Percentiles rank a stretch among this genome's conserved stretches.
Evolutionary conservation across 2,329 filamentous ascomycete species (phyloP).

Genomic region (Diaporthe batatas): DNA sequence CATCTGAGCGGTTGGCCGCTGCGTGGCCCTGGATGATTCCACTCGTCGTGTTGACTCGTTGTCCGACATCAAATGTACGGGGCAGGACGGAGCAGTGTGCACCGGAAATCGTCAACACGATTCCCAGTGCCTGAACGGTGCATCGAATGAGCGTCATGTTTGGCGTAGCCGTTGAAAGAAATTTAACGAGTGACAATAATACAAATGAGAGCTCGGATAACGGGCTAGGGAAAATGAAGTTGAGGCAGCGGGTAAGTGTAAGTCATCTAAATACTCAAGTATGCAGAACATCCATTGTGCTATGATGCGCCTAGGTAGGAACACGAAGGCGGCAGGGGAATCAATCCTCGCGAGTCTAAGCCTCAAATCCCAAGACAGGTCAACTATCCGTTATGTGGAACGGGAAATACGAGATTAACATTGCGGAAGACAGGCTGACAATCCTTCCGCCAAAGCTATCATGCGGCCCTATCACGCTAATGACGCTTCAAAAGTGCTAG

Average conservation of each 20-base stretch:
- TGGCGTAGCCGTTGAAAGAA: neutral
- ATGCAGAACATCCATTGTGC: neutral
- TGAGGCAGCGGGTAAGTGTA: neutral
- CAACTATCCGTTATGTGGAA: neutral
- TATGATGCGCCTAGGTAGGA: too few species aligned
- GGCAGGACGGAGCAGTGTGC: neutral
- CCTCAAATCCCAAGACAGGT: neutral
- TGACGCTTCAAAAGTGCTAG: neutral
- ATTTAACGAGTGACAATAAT: neutral
- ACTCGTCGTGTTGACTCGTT: slow-evolving; percentile 18
- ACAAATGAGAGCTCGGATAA: neutral
- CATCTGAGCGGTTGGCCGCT: slow-evolving; percentile 1
- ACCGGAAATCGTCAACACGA: neutral
- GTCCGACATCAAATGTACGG: neutral
- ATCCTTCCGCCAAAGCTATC: slow-evolving; percentile 12
- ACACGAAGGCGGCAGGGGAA: neutral
- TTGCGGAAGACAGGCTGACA: slow-evolving; percentile 10
- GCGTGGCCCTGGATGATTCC: slow-evolving; percentile 31
- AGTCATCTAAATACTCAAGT: neutral
- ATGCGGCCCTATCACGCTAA: neutral
- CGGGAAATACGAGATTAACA: slow-evolving; percentile 10
- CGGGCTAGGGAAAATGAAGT: too few species aligned
- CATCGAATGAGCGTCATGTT: neutral
- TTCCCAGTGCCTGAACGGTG: neutral
- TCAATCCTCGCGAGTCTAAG: slow-evolving; percentile 5